Base-by-base conservation (phyloP, 176 grass and related monocot genomes). In the Cocos nucifera region DNA sequence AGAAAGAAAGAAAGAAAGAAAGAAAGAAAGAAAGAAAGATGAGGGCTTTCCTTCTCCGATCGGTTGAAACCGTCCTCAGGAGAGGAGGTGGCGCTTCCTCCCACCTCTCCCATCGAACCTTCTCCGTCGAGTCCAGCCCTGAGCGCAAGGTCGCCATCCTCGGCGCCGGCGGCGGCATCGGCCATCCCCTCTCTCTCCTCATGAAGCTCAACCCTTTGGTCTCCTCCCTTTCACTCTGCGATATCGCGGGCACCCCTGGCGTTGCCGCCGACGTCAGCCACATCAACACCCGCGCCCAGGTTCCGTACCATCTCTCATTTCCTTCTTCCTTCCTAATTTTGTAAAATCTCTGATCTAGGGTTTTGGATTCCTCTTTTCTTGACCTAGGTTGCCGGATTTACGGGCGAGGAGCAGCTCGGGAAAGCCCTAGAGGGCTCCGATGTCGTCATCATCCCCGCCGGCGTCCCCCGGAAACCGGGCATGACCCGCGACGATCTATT, bases 401-500 rank as follows among this genome's bases (percentile, higher is more conserved):
- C 62, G 4, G 68, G 62, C 64, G 80, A 77, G 6, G 73, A 67
- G 0, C 25, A 77, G 15, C 74, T 77, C 20, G 80, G 68, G 9
- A 58, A 77, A 5, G 80, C 80, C 19, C 59, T 83, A 6, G 67
- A 83, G 68, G 80, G 74, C 48, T 58, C 62, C 26, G 73, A 83
- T 25, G 49, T 83, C 4, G 80, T 83, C 61, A 73, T 83, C n/a
- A 77, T 83, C 27, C 74, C 80, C 8, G 80, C 80, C 3, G 80
- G 80, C 50, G 73, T 83, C 50, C 80, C 80, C 17, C 67, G 80
- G 56, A 83, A 83, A 27, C 80, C 80, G 35, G 80, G 80, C 29
- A 83, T 83, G 80, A 83, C 80, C 30, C 68, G 80, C 19, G 80
- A 83, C 54, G 80, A 83, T 62, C 61, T 83, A 6, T 83, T 83